These are phyloP conservation scores for Plasmodium sp. DNA, from an alignment of 169 alveolate species.

Conservation along the genomic window DNA sequence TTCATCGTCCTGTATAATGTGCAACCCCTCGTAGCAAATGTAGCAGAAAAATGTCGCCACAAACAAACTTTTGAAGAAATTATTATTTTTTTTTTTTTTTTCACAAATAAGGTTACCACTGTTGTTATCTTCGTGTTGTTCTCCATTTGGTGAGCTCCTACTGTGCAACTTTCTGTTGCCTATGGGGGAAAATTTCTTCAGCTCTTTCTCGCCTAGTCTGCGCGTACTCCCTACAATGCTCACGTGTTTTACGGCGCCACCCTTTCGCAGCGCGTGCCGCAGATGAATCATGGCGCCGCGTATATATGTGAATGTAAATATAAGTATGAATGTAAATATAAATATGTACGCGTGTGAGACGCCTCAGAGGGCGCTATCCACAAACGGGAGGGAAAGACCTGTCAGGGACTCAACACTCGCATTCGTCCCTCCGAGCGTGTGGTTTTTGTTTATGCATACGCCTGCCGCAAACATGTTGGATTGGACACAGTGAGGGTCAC, in stretches of 20 bases:
- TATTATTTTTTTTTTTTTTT: conserved; percentile 12
- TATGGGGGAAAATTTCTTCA: not conserved
- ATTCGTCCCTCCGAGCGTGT: not conserved
- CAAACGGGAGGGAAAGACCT: not conserved
- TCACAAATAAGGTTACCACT: not conserved
- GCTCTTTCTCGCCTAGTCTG: not conserved
- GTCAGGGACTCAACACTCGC: not conserved
- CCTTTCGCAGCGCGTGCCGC: not conserved
- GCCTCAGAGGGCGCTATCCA: not conserved
- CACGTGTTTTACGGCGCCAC: not conserved
- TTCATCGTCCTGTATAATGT: not conserved
- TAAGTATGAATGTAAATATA: no score
- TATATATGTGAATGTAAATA: not conserved
- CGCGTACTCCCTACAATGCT: not conserved
- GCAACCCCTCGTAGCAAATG: conserved; percentile 24
- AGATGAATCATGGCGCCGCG: not conserved
- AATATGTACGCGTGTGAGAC: not conserved
- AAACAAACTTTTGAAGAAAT: not conserved
- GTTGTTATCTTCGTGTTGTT: not conserved
- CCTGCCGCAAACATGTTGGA: not conserved
- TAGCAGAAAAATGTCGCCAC: conserved; percentile 13
- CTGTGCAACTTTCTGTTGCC: not conserved
- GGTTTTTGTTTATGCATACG: not conserved
- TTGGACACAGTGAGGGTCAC: not conserved
- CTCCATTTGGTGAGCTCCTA: not conserved